Evolutionary conservation across 2,329 filamentous ascomycete species (phyloP).

Genomic region (Epichloe gansuensis): DNA sequence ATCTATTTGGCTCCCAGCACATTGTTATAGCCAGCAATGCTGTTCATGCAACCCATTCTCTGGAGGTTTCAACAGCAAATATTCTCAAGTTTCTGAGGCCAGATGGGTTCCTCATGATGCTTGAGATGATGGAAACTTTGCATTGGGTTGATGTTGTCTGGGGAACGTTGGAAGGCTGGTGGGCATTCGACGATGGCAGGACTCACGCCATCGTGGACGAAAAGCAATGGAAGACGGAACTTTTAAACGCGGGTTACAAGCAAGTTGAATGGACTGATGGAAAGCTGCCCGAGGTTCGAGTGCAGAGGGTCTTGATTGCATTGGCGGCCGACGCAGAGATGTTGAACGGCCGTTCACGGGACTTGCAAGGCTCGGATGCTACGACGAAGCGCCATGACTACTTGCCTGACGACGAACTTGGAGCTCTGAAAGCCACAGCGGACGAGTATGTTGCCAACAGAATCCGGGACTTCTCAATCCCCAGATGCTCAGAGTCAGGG

Average conservation of each 20-base stretch:
- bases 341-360: background rate
- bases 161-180: conserved; percentile 24
- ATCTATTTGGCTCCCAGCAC: conserved; percentile 14
- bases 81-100: conserved; percentile 8
- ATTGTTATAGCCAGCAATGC: conserved; percentile 22
- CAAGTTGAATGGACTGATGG: conserved; percentile 12
- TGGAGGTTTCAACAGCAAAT: conserved; percentile 8
- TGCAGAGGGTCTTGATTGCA: conserved; percentile 7
- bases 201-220: conserved; percentile 6
- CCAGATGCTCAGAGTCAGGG: background rate
- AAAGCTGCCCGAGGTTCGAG: conserved; percentile 1
- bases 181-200: conserved; percentile 14
- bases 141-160: conserved; percentile 20
- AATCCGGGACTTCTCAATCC: background rate
- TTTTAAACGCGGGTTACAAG: conserved; percentile 8
- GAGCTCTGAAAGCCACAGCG: background rate
- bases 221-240: conserved; percentile 6
- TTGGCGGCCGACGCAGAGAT: background rate
- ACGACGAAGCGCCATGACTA: background rate
- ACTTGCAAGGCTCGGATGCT: background rate
- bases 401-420: background rate
- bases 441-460: background rate
- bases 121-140: conserved; percentile 8
- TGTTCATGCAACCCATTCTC: conserved; percentile 21
- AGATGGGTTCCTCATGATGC: conserved; percentile 9